These are phyloP conservation scores for Cicer cuneatum DNA, from an alignment of 306 rosid species.

Conservation along the genomic window DNA sequence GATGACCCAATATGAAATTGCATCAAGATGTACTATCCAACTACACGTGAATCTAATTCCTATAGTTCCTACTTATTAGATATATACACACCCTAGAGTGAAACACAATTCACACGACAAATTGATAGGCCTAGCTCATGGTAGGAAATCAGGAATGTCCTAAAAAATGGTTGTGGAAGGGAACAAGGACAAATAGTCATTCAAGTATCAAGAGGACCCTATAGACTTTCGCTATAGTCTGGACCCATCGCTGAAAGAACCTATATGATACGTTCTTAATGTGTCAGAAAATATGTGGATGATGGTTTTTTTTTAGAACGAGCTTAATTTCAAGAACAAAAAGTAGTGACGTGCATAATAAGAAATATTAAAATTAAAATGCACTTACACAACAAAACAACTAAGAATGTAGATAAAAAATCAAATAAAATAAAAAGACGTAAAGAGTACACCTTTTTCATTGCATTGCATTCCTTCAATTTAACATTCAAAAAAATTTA, in stretches of 20 bases:
- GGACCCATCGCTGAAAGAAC: not conserved
- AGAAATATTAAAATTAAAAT: not conserved
- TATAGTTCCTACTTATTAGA: slow-evolving; percentile 31
- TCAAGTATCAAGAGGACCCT: not conserved
- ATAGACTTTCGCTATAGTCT: not conserved
- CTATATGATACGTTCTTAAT: slow-evolving; percentile 1
- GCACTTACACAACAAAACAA: not conserved
- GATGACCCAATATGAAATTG: slow-evolving; percentile 7
- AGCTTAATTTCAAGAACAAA: not conserved
- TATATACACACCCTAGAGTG: slow-evolving; percentile 1
- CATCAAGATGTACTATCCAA: slow-evolving; percentile 1
- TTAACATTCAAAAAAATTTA: too few relatives aligned
- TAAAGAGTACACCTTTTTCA: too few relatives aligned
- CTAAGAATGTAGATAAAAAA: not conserved
- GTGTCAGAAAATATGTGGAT: not conserved
- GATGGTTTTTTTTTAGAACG: not conserved
- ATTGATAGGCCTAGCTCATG: not conserved
- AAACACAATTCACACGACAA: slow-evolving; percentile 41
- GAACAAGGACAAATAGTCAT: not conserved
- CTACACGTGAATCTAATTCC: slow-evolving; percentile 19
- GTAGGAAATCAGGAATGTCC: not conserved
- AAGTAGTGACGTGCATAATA: too few relatives aligned
- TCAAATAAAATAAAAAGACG: too few relatives aligned
- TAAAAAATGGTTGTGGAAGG: not conserved
- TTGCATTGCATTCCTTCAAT: too few relatives aligned